Percentiles rank a stretch among this genome's conserved stretches.
Conservation (phyloP, 495 filamentous ascomycete species). For the Parathielavia hyrcaniae region DNA sequence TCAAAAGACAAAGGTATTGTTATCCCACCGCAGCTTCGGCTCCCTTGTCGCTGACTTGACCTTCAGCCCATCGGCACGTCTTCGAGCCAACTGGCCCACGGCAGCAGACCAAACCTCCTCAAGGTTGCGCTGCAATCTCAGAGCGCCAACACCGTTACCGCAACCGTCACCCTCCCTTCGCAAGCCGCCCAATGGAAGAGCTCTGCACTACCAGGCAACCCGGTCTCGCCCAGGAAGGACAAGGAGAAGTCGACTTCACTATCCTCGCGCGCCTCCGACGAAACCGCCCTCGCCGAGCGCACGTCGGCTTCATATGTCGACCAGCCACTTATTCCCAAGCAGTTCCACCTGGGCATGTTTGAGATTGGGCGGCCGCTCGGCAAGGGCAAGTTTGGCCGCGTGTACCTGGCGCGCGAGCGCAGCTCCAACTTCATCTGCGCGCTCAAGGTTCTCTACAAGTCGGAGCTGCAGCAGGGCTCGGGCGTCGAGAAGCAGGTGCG, state of each 20-base stretch:
- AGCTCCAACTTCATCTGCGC: slow-evolving; percentile 89
- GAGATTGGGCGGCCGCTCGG: slow-evolving; percentile 94
- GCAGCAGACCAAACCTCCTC: slow-evolving; percentile 60
- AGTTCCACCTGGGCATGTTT: slow-evolving; percentile 96
- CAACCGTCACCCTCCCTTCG: slow-evolving; percentile 59
- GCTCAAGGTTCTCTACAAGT: slow-evolving; percentile 93
- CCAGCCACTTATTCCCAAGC: slow-evolving; percentile 54
- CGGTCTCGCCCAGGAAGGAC: slow-evolving; percentile 24
- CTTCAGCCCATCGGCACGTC: slow-evolving; percentile 49
- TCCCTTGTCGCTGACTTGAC: slow-evolving; percentile 27
- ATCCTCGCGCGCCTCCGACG: slow-evolving; percentile 42
- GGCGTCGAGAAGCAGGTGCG: slow-evolving; percentile 92
- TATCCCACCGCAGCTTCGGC: not conserved
- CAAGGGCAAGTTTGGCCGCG: slow-evolving; percentile 95
- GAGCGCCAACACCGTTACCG: slow-evolving; percentile 45
- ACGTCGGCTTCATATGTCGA: slow-evolving; percentile 50
- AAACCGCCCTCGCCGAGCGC: slow-evolving; percentile 45
- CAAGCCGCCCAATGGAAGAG: slow-evolving; percentile 54
- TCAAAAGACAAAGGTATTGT: slow-evolving; percentile 62
- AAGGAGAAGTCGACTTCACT: slow-evolving; percentile 19
- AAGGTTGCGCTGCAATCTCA: slow-evolving; percentile 78
- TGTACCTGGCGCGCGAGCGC: slow-evolving; percentile 90
- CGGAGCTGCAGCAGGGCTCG: slow-evolving; percentile 80
- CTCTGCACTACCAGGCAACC: slow-evolving; percentile 15
- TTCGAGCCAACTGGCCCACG: slow-evolving; percentile 51